phyloP scores from a whole-genome alignment of 768 basidiomycete species.

The Suillus placidus region DNA sequence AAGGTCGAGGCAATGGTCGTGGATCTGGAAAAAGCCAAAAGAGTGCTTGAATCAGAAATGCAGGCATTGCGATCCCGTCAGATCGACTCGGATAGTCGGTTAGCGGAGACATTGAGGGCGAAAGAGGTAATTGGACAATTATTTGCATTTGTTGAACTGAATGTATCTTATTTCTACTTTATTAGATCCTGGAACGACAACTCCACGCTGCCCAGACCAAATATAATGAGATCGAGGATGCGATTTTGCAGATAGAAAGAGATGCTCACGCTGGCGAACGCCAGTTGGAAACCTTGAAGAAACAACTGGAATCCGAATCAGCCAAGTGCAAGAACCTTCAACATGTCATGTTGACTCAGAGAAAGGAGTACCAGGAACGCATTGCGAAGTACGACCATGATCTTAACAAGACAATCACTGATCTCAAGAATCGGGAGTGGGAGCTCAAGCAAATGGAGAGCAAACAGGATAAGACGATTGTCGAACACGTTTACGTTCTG shows the following conservation, averaged over 20 bases:
- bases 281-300: conserved; percentile 68
- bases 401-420: conserved; percentile 76
- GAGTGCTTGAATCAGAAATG: conserved; percentile 71
- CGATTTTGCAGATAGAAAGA: conserved; percentile 79
- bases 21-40: conserved; percentile 70
- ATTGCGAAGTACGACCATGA: conserved; percentile 77
- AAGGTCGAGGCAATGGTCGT: conserved; percentile 51
- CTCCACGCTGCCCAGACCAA: conserved; percentile 71
- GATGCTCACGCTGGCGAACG: conserved; percentile 76
- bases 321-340: conserved; percentile 78
- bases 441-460: conserved; percentile 85
- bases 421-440: conserved; percentile 81
- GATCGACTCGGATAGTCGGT: conserved; percentile 63
- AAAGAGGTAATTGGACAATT: conserved; percentile 66
- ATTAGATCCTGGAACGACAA: conserved; percentile 76
- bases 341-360: conserved; percentile 59
- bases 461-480: conserved; percentile 95
- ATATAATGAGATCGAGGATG: conserved; percentile 87
- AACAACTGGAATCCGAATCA: conserved; percentile 75
- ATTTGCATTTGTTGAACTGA: not conserved
- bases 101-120: conserved; percentile 59
- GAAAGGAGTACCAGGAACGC: conserved; percentile 74
- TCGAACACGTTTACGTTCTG: conserved; percentile 95
- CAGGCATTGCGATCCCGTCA: conserved; percentile 69
- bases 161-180: not conserved